These are phyloP conservation scores for Parachlorella kessleri DNA, from an alignment of 139 green algal genomes.

Conservation along the genomic window DNA sequence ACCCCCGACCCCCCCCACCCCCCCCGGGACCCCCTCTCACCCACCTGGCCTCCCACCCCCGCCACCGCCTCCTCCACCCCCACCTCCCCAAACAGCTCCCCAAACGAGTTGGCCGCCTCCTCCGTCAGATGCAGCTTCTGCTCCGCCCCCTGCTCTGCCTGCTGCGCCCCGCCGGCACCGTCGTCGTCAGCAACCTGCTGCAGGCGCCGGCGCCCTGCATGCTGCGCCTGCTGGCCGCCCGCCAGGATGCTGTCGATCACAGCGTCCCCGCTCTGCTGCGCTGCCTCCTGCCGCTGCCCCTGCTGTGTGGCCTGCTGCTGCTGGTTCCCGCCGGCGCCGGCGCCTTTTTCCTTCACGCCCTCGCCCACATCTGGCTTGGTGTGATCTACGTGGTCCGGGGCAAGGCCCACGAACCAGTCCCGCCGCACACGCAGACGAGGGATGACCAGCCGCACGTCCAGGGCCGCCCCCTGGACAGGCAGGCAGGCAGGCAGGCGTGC, in stretches of 20 bases:
- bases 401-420: conserved; percentile 90
- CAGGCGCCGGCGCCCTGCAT: conserved; percentile 5
- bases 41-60: neutral
- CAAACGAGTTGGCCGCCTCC: conserved; percentile 56
- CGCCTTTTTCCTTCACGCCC: neutral
- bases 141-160: conserved; percentile 14
- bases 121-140: conserved; percentile 37
- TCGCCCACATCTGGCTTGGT: conserved; percentile 12
- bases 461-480: conserved; percentile 68
- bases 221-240: neutral
- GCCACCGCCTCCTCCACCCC: neutral
- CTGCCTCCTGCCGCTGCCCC: neutral
- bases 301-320: conserved; percentile 4
- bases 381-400: conserved; percentile 89
- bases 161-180: neutral
- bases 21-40: neutral
- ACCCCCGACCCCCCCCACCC: neutral
- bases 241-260: neutral
- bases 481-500: neutral
- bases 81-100: conserved; percentile 41
- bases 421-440: conserved; percentile 72
- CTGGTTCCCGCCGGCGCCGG: conserved; percentile 1
- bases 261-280: conserved; percentile 22
- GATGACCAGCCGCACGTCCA: conserved; percentile 53
- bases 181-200: conserved; percentile 7